Evolutionary conservation across 495 filamentous ascomycete species (phyloP).

Genomic region (Penicillium fimorum): DNA sequence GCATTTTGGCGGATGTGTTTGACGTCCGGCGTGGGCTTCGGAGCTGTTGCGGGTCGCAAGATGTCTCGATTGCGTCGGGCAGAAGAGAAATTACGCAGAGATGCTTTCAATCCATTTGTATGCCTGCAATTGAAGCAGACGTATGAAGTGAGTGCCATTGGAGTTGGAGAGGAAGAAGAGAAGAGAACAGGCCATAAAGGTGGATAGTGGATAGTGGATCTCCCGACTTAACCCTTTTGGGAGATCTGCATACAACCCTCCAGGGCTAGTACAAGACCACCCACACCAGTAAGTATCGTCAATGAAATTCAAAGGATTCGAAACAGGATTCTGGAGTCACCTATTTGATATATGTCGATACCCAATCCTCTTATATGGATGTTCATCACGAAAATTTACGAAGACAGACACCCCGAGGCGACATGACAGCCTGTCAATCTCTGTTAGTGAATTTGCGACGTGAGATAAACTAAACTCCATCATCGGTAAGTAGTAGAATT

Average conservation of each 20-base stretch:
- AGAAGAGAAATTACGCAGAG: conserved; percentile 32
- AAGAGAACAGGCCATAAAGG: conserved; percentile 4
- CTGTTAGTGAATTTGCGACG: too few relatives aligned
- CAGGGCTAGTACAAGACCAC: background rate
- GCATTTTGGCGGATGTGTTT: conserved; percentile 85
- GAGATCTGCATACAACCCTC: conserved; percentile 2
- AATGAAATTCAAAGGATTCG: background rate
- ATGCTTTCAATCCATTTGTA: conserved; percentile 10
- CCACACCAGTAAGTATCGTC: background rate
- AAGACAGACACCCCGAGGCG: too few relatives aligned
- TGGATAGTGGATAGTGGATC: conserved; percentile 8
- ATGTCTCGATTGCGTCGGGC: conserved; percentile 27
- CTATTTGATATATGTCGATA: too few relatives aligned
- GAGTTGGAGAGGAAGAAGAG: conserved; percentile 12
- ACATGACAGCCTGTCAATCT: too few relatives aligned
- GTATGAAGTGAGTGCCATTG: conserved; percentile 33
- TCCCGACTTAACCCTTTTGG: conserved; percentile 7
- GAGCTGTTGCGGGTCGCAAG: conserved; percentile 67
- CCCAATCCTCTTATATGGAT: too few relatives aligned
- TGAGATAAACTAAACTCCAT: too few relatives aligned
- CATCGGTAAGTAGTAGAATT: too few relatives aligned
- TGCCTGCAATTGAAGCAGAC: conserved; percentile 42
- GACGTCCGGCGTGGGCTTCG: conserved; percentile 75
- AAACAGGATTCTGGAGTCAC: too few relatives aligned
- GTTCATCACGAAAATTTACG: too few relatives aligned